Base-by-base conservation (phyloP, 495 filamentous ascomycete species). In the Penicillium paxilli region DNA sequence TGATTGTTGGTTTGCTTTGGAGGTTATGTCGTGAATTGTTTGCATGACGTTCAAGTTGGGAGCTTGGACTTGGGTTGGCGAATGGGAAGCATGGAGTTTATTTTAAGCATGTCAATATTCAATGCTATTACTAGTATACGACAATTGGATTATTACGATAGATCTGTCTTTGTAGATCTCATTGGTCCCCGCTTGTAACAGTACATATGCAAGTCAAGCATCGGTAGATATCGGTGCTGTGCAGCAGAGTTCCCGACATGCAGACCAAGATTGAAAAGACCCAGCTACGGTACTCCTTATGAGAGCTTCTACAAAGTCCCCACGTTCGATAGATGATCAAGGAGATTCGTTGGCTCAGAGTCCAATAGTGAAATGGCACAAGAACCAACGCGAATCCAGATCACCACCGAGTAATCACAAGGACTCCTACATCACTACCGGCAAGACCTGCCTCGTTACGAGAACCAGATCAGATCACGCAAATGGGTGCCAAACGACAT, bases 401-500 rank as follows among this genome's bases (percentile, higher is more conserved):
- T 54, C 42, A 44, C 51, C 26, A 46, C 25, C 19, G 8, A 44
- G 48, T 22, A 11, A 25, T 28, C 33, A 57, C 55, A 44, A 61
- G 32, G 51, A 58, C 52, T 65, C 41, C 47, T 63, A 58, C 57
- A 58, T 58, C 51, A 58, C 55, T 60, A 65, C 57, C 49, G 30
- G 33, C 56, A 56, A 48, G 50, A 55, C 40, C 46, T 42, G 17
- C 6, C 40, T 9, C 21, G 21, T 6, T 23, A 23, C 30, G 12
- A 42, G 19, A 2, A 20, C 19, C 21, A 21, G 2, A 22, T 42
- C 40, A 14, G 19, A 49, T 38, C 14, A 19, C 2, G 16, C 11
- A 55, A 50, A 49, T 9, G 44, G 61, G 60, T 63, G 68, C 64
- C 65, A 64, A 67, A 58, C 53, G 56, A 66, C 54, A 49, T 57